Evolutionary conservation across 495 filamentous ascomycete species (phyloP).

Genomic region (Tuber microsphaerosporum): DNA sequence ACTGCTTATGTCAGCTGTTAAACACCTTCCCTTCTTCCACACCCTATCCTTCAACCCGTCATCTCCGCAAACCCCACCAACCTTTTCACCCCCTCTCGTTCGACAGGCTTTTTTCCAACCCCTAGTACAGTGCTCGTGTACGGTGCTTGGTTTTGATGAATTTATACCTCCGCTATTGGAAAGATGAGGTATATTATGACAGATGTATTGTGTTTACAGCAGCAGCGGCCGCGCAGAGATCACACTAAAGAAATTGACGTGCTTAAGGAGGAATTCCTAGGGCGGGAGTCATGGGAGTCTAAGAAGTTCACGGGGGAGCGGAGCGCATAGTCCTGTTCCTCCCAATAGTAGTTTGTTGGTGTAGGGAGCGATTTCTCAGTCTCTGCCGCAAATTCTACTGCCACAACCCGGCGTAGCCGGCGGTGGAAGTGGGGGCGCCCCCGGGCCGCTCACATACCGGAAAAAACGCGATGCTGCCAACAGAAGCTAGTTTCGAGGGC

Average conservation of each 20-base stretch:
- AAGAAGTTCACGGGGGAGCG: constrained; percentile 20
- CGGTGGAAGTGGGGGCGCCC: constrained; percentile 6
- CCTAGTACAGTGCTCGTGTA: too few species aligned
- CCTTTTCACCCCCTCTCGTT: too few species aligned
- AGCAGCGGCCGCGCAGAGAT: background rate
- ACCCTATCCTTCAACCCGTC: too few species aligned
- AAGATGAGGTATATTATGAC: too few species aligned
- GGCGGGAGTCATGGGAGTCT: constrained; percentile 34
- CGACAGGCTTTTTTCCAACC: too few species aligned
- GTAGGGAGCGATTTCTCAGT: background rate
- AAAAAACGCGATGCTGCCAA: constrained; percentile 36
- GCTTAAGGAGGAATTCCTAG: constrained; percentile 31
- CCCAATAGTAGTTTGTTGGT: constrained; percentile 7
- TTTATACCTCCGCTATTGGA: too few species aligned
- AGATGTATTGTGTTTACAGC: background rate
- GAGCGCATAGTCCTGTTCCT: constrained; percentile 22
- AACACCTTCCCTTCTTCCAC: too few species aligned
- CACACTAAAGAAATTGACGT: constrained; percentile 15
- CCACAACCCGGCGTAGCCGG: constrained; percentile 9
- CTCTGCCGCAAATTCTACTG: background rate
- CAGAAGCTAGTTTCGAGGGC: constrained; percentile 38
- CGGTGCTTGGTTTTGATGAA: too few species aligned
- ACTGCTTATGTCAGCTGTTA: too few species aligned
- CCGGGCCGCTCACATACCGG: constrained; percentile 34
- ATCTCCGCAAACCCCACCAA: too few species aligned